These are phyloP conservation scores for Miamiensis avidus DNA, from an alignment of 169 alveolate genomes.

Conservation along the genomic window DNA sequence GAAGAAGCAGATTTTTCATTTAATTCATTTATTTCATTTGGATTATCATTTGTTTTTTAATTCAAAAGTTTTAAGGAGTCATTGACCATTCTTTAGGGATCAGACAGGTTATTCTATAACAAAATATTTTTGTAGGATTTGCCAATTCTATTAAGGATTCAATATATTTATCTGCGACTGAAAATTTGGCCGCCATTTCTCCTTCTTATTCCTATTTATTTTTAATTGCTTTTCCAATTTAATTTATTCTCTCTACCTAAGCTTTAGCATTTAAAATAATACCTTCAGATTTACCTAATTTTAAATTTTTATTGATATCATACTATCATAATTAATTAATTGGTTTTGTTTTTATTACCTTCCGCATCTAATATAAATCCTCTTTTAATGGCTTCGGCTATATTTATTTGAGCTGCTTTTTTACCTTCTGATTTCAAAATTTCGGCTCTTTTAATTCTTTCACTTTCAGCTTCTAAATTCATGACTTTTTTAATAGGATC, in stretches of 20 bases:
- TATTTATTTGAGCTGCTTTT: conserved; percentile 89
- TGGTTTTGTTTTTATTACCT: conserved; percentile 85
- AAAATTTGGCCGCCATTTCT: not conserved
- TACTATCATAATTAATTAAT: conserved; percentile 32
- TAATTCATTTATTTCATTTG: not conserved
- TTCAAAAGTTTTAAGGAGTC: not conserved
- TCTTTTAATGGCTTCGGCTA: conserved; percentile 91
- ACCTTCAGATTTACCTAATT: not conserved
- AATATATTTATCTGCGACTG: not conserved
- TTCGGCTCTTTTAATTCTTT: conserved; percentile 92
- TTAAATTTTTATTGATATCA: no score
- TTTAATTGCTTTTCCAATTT: not conserved
- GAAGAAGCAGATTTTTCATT: not conserved
- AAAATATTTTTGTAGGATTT: not conserved
- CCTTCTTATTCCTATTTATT: not conserved
- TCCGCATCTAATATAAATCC: conserved; percentile 90
- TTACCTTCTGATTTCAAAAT: conserved; percentile 94
- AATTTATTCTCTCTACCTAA: not conserved
- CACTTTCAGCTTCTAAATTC: conserved; percentile 95
- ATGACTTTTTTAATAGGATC: conserved; percentile 90
- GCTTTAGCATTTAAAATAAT: not conserved
- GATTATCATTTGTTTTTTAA: not conserved
- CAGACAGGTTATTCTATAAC: not conserved
- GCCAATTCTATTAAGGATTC: not conserved
- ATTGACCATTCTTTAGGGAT: not conserved